phyloP scores from a whole-genome alignment of 2,329 filamentous ascomycete species.

The Coleophoma cylindrospora region DNA sequence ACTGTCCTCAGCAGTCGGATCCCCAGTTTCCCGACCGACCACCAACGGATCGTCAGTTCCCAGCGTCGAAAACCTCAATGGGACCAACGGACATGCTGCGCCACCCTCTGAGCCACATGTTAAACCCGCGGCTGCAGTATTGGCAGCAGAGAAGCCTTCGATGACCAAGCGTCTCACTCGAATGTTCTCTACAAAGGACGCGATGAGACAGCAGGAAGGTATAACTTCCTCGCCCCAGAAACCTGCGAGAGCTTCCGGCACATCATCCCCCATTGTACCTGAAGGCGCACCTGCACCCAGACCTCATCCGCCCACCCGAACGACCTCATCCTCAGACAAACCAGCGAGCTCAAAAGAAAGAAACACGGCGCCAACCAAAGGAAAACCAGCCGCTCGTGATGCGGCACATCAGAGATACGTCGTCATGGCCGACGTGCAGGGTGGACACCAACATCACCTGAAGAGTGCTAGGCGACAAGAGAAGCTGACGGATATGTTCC shows the following conservation, averaged over 20 bases:
- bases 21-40: conserved; percentile 17
- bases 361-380: conserved; percentile 18
- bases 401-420: conserved; percentile 41
- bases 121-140: conserved; percentile 13
- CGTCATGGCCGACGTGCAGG: conserved; percentile 45
- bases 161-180: conserved; percentile 61
- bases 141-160: conserved; percentile 44
- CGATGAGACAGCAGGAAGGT: conserved; percentile 20
- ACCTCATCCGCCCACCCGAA: conserved; percentile 34
- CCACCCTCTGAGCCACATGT: conserved; percentile 21
- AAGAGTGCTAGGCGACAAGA: conserved; percentile 90
- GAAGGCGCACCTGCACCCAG: conserved; percentile 21
- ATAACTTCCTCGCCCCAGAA: conserved; percentile 15
- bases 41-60: conserved; percentile 16
- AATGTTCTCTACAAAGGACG: conserved; percentile 60
- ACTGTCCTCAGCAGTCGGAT: conserved; percentile 17
- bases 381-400: conserved; percentile 19
- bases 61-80: conserved; percentile 19
- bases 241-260: conserved; percentile 12
- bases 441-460: conserved; percentile 81
- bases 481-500: conserved; percentile 89
- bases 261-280: conserved; percentile 28
- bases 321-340: conserved; percentile 39
- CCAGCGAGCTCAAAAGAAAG: conserved; percentile 23
- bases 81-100: conserved; percentile 20